These are phyloP conservation scores for Fusarium virguliforme DNA, from an alignment of 2,329 filamentous ascomycete species.

Conservation along the genomic window DNA sequence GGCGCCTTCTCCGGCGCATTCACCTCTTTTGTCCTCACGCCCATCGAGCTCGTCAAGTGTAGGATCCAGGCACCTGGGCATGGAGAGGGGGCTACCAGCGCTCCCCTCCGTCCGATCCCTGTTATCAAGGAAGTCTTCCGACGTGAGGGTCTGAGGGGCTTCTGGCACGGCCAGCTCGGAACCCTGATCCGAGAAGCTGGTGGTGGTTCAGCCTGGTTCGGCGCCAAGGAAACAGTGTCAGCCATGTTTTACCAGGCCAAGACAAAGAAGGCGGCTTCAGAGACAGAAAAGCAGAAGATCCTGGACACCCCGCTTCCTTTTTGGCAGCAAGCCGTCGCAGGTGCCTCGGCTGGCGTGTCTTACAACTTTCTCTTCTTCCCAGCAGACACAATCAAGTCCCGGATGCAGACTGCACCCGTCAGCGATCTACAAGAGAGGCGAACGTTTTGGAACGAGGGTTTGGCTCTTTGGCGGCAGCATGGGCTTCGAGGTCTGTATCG, in stretches of 20 bases:
- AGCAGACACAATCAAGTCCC: conserved; percentile 96
- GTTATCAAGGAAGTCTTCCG: conserved; percentile 86
- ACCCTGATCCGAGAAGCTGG: conserved; percentile 95
- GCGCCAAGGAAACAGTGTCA: conserved; percentile 86
- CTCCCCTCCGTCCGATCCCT: conserved; percentile 74
- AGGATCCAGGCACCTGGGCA: conserved; percentile 87
- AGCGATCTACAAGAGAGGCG: conserved; percentile 69
- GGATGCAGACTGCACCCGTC: conserved; percentile 92
- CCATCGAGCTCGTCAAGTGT: conserved; percentile 97
- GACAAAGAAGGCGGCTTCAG: conserved; percentile 59
- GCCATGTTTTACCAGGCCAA: conserved; percentile 77
- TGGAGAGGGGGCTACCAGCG: conserved; percentile 59
- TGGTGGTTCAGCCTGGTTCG: conserved; percentile 96
- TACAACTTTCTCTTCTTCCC: conserved; percentile 99
- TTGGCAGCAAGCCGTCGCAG: conserved; percentile 89
- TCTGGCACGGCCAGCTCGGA: conserved; percentile 96
- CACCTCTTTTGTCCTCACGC: conserved; percentile 91
- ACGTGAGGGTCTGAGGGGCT: conserved; percentile 86
- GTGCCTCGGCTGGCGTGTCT: conserved; percentile 88
- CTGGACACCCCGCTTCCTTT: conserved; percentile 76
- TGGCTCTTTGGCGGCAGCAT: conserved; percentile 83
- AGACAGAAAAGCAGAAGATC: conserved; percentile 60
- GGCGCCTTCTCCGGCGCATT: conserved; percentile 91
- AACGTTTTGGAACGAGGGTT: conserved; percentile 81
- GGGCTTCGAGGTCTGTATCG: conserved; percentile 90